phyloP scores from a whole-genome alignment of 2,329 filamentous ascomycete genomes.

The Colletotrichum truncatum region DNA sequence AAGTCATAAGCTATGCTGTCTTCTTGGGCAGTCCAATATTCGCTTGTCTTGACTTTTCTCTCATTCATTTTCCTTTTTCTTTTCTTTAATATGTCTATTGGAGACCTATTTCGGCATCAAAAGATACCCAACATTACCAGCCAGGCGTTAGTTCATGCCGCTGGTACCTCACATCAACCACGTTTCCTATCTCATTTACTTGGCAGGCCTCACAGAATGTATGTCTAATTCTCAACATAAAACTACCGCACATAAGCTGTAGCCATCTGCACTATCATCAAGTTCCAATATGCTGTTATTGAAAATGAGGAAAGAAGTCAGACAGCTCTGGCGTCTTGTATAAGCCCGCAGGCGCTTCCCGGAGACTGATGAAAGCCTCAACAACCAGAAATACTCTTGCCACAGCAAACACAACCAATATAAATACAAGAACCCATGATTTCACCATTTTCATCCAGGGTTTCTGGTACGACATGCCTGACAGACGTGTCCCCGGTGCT shows the following conservation, averaged over 20 bases:
- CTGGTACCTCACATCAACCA: not conserved
- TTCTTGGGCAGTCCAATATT: not conserved
- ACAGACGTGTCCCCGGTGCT: constrained; percentile 8
- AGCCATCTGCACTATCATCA: not conserved
- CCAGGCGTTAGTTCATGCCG: not conserved
- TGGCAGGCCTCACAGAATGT: too few species aligned
- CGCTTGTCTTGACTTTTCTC: not conserved
- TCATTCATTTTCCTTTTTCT: not conserved
- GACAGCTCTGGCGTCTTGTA: constrained; percentile 36
- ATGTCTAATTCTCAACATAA: not conserved
- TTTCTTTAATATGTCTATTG: not conserved
- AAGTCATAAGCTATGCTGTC: not conserved
- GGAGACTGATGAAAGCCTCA: constrained; percentile 36
- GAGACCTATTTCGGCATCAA: not conserved
- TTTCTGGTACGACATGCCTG: not conserved
- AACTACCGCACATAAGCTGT: too few species aligned
- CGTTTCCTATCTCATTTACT: not conserved
- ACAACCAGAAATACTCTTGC: constrained; percentile 35
- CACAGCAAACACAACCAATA: constrained; percentile 18
- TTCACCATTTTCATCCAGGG: constrained; percentile 12
- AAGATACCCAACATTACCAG: constrained; percentile 16
- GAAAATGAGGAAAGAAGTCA: constrained; percentile 35
- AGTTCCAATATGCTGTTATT: not conserved
- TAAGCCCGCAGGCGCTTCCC: constrained; percentile 31
- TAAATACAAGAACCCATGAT: not conserved